phyloP scores from a whole-genome alignment of 495 filamentous ascomycete species.

The Saxophila tyrrhenica region DNA sequence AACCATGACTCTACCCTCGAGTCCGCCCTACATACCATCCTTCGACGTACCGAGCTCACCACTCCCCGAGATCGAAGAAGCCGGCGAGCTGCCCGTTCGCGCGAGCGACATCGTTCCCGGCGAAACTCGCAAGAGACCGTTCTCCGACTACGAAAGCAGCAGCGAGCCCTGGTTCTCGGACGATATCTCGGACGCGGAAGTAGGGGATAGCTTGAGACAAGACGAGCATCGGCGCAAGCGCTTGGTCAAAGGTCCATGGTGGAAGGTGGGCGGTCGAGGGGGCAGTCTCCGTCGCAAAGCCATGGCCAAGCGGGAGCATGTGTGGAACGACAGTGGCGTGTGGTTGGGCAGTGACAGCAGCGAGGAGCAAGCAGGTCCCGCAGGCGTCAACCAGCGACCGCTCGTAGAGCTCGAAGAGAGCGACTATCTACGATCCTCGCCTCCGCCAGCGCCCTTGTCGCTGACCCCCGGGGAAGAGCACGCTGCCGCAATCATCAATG shows the following conservation, averaged over 20 bases:
- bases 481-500: conserved; percentile 28
- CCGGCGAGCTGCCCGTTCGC: conserved; percentile 1
- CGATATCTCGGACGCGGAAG: conserved; percentile 1
- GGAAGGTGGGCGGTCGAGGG: neutral
- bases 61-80: neutral
- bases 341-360: conserved; percentile 60
- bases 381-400: conserved; percentile 26
- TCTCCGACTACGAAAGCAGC: conserved; percentile 14
- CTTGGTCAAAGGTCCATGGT: conserved; percentile 16
- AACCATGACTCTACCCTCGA: neutral
- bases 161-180: conserved; percentile 22
- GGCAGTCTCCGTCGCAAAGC: conserved; percentile 18
- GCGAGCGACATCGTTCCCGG: neutral
- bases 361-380: no score
- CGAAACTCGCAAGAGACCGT: conserved; percentile 1
- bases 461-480: neutral
- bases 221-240: conserved; percentile 8
- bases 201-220: neutral
- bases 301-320: conserved; percentile 42
- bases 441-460: neutral
- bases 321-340: conserved; percentile 73
- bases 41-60: neutral
- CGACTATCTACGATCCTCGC: no score
- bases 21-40: neutral
- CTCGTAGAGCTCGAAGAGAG: no score